Evolutionary conservation across 2,329 filamentous ascomycete species (phyloP).

Genomic region (Dothiorella sarmentorum): DNA sequence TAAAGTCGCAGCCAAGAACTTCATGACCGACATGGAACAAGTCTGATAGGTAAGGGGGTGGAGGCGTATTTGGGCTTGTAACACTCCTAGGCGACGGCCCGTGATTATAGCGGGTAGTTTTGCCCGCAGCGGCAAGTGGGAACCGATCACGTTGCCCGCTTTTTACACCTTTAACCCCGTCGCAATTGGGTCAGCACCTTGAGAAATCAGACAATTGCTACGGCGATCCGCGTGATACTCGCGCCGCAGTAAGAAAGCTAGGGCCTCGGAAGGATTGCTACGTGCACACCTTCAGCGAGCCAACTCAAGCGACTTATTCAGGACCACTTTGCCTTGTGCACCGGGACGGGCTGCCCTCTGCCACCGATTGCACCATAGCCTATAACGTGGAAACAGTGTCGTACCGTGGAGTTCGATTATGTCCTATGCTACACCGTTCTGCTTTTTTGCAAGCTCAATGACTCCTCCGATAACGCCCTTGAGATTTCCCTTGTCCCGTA

Average conservation of each 20-base stretch:
- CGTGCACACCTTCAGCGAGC: too few relatives aligned
- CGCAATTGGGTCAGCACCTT: neutral
- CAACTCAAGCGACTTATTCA: neutral
- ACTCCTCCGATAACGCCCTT: constrained; percentile 7
- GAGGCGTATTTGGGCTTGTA: too few relatives aligned
- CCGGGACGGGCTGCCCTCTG: too few relatives aligned
- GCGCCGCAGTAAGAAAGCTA: too few relatives aligned
- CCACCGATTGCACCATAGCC: neutral
- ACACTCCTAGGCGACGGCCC: too few relatives aligned
- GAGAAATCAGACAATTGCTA: neutral
- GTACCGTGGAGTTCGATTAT: constrained; percentile 3
- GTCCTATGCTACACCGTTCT: constrained; percentile 9
- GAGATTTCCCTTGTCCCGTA: neutral
- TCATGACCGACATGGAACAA: too few relatives aligned
- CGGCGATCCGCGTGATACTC: neutral
- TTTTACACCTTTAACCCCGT: neutral
- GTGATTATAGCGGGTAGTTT: too few relatives aligned
- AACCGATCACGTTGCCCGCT: constrained; percentile 5
- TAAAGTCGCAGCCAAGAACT: too few relatives aligned
- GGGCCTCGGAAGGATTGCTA: too few relatives aligned
- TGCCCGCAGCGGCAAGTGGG: constrained; percentile 1
- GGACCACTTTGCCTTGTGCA: too few relatives aligned
- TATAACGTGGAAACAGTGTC: neutral
- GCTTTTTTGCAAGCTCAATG: neutral
- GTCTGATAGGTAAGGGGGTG: too few relatives aligned